Evolutionary conservation across 495 filamentous ascomycete genomes (phyloP).

Genomic region (Oidiodendron maius): DNA sequence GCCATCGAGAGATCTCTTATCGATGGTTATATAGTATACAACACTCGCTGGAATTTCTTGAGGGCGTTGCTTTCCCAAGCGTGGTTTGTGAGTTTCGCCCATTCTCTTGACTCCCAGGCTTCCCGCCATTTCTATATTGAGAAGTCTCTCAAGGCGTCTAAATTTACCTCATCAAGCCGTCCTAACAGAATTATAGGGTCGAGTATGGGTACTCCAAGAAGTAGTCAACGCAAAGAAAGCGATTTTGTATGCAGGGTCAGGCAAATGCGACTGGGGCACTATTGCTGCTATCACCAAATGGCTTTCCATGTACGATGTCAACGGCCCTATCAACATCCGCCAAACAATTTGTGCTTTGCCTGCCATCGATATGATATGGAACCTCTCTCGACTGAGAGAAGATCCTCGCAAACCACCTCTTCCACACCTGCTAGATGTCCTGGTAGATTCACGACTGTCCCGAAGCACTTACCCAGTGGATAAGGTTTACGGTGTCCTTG

Average conservation of each 20-base stretch:
- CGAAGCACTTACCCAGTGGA: neutral
- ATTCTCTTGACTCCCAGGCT: no score
- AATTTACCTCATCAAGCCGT: no score
- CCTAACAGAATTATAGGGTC: no score
- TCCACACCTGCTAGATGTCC: neutral
- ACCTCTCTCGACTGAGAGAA: neutral
- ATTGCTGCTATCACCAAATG: neutral
- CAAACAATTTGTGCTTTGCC: no score
- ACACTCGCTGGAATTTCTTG: neutral
- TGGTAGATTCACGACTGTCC: neutral
- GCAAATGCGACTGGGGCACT: neutral
- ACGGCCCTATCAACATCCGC: neutral
- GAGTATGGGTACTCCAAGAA: neutral
- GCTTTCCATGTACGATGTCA: neutral
- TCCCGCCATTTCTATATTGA: no score
- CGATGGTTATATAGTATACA: no score
- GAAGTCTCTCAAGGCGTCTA: no score
- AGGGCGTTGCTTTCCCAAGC: neutral
- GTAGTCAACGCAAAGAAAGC: neutral
- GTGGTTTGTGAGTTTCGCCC: no score
- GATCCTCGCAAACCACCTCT: neutral
- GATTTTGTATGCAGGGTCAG: neutral
- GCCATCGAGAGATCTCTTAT: no score
- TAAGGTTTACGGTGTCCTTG: neutral
- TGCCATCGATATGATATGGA: no score